Conservation (phyloP, 352 stramenopile species). For the Elongisporangium senticosum region DNA sequence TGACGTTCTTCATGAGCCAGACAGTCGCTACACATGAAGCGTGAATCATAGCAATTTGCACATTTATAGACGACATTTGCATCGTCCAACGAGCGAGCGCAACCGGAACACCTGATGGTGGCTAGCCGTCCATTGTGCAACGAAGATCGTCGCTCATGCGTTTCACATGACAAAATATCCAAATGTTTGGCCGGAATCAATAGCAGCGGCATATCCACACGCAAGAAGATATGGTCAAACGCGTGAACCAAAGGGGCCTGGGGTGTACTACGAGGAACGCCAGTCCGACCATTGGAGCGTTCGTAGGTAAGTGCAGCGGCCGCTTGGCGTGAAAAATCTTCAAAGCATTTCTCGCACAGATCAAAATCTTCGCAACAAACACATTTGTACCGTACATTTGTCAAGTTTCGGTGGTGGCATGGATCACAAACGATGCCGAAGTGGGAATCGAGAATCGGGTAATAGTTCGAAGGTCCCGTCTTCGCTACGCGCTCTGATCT, state of each 20-base stretch:
- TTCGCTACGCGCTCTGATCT: conserved; percentile 12
- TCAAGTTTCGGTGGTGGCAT: conserved; percentile 54
- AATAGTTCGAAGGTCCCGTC: conserved; percentile 19
- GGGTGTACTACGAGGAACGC: background rate
- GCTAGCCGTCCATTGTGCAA: background rate
- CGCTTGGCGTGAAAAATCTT: conserved; percentile 26
- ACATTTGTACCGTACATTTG: conserved; percentile 64
- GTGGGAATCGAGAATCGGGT: conserved; percentile 45
- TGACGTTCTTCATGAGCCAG: conserved; percentile 38
- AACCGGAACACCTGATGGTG: conserved; percentile 20
- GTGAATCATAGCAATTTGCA: conserved; percentile 45
- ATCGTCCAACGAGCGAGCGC: conserved; percentile 23
- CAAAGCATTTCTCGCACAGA: conserved; percentile 59
- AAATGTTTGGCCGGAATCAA: conserved; percentile 59
- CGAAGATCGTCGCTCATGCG: background rate
- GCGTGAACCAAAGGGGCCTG: conserved; percentile 26
- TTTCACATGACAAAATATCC: conserved; percentile 16
- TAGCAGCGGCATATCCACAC: conserved; percentile 54
- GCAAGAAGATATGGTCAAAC: conserved; percentile 58
- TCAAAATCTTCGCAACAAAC: conserved; percentile 66
- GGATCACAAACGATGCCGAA: conserved; percentile 68
- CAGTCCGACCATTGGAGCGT: conserved; percentile 8
- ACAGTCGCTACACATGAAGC: conserved; percentile 45
- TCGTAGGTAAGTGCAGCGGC: background rate
- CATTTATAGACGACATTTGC: conserved; percentile 49